Base-by-base conservation (phyloP, 148 eudicot species). In the Rheum nobile region DNA sequence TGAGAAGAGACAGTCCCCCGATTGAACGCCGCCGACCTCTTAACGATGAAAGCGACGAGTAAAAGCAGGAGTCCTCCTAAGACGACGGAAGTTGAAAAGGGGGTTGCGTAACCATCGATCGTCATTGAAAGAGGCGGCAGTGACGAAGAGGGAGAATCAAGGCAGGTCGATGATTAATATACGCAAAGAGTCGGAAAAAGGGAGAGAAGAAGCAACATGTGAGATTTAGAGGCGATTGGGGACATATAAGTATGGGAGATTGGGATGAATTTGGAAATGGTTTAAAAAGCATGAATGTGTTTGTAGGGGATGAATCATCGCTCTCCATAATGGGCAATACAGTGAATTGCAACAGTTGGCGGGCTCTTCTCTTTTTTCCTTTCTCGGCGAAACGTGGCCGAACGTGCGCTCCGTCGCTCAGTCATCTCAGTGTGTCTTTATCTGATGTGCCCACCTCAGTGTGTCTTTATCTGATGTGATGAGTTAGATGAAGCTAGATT, bases 61-160 rank as follows among this genome's bases (percentile, higher is more conserved):
- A 71, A 38, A 12, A 71, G 48, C 73, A 26, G 11, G 73, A 71
- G 19, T 11, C 48, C 73, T n/a, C 73, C 73, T 1, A 71, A 13
- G 21, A 43, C 47, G 37, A 71, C 19, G 50, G 73, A 38, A 12
- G 32, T 41, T 16, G 29, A 11, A 28, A 70, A 21, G 2, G 72
- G 47, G 8, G 44, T 17, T 7, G 1, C 37, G 67, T 26, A 57
- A 2, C 13, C 71, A 34, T 21, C 43, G 41, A 39, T 38, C 17
- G 73, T 8, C 73, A 71, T 71, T 17, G 47, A 21, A 16, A 71
- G 32, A 71, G 29, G 17, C 29, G 50, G 17, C 4, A 6, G n/a
- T n/a, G n/a, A n/a, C n/a, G n/a, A n/a, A n/a, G n/a, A n/a, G n/a
- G n/a, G n/a, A n/a, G n/a, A n/a, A n/a, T n/a, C n/a, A n/a, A n/a